A percentile compares a stretch with the other conserved stretches of the same genome.
Evolutionary conservation across 2,329 filamentous ascomycete species (phyloP).

Genomic region (Botrytis pseudocinerea): DNA sequence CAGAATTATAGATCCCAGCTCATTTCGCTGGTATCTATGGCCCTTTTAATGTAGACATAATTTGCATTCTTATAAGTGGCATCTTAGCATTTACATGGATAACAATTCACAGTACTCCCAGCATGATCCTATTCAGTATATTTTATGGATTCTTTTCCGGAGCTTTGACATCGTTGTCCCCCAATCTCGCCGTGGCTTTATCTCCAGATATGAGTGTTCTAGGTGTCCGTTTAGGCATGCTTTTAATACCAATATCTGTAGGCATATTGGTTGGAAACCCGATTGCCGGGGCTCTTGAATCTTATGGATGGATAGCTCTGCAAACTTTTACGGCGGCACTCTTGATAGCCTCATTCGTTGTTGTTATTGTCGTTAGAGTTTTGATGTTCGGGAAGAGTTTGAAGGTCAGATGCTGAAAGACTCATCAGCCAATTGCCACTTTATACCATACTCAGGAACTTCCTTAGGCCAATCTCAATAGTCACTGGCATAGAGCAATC

Average conservation of each 20-base stretch:
- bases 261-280: slow-evolving; percentile 19
- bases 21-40: no score
- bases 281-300: slow-evolving; percentile 9
- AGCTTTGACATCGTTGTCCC: neutral
- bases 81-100: slow-evolving; percentile 45
- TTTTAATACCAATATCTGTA: neutral
- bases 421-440: no score
- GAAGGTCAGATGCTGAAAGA: no score
- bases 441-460: no score
- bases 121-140: slow-evolving; percentile 5
- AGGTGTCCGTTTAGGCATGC: slow-evolving; percentile 12
- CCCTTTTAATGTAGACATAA: slow-evolving; percentile 42
- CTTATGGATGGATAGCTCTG: slow-evolving; percentile 7
- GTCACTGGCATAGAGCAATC: no score
- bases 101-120: neutral
- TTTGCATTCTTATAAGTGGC: slow-evolving; percentile 47
- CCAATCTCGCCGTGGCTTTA: neutral
- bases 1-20: slow-evolving; percentile 24
- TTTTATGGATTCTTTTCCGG: slow-evolving; percentile 18
- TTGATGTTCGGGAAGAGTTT: no score
- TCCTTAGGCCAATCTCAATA: no score
- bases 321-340: slow-evolving; percentile 3
- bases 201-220: slow-evolving; percentile 13
- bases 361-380: no score
- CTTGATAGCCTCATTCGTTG: no score